Percentiles rank a stretch among this genome's conserved stretches.
Evolutionary conservation across 1,139 yeast genomes (phyloP).

Genomic region (Saccharomyces hybrid): DNA sequence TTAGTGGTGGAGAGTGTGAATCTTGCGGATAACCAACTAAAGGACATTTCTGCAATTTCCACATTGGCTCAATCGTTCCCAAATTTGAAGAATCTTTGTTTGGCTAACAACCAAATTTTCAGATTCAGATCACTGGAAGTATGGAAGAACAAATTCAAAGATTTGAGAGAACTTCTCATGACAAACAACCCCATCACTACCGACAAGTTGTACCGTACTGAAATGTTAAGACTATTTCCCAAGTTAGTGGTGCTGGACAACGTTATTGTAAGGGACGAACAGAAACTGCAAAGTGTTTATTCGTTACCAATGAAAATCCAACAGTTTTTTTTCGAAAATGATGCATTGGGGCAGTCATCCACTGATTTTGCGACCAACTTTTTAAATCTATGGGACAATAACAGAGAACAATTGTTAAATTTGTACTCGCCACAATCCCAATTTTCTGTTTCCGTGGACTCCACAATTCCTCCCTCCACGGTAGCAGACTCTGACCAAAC

Average conservation of each 20-base stretch:
- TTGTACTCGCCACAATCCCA: slow-evolving; percentile 80
- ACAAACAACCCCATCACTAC: slow-evolving; percentile 63
- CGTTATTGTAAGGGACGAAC: slow-evolving; percentile 65
- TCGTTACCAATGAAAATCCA: slow-evolving; percentile 44
- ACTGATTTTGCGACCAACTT: slow-evolving; percentile 71
- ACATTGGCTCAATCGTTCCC: slow-evolving; percentile 74
- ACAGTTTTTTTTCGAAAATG: slow-evolving; percentile 73
- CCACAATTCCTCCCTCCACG: slow-evolving; percentile 39
- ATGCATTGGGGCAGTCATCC: slow-evolving; percentile 61
- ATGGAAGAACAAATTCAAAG: slow-evolving; percentile 72
- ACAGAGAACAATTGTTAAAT: slow-evolving; percentile 59
- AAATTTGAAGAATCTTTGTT: slow-evolving; percentile 62
- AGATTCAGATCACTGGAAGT: slow-evolving; percentile 55
- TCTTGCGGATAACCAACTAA: slow-evolving; percentile 60
- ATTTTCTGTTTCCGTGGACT: slow-evolving; percentile 61
- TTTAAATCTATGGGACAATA: slow-evolving; percentile 73
- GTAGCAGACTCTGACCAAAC: slow-evolving; percentile 37
- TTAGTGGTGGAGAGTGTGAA: slow-evolving; percentile 64
- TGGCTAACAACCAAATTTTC: slow-evolving; percentile 65
- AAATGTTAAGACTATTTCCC: slow-evolving; percentile 69
- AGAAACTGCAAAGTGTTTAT: slow-evolving; percentile 45
- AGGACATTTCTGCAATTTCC: slow-evolving; percentile 56
- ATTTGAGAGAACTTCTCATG: slow-evolving; percentile 67
- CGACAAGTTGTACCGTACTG: slow-evolving; percentile 47
- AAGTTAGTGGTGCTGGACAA: slow-evolving; percentile 74